These are phyloP conservation scores for Astragalus membranaceus DNA, from an alignment of 306 rosid species.

Conservation along the genomic window DNA sequence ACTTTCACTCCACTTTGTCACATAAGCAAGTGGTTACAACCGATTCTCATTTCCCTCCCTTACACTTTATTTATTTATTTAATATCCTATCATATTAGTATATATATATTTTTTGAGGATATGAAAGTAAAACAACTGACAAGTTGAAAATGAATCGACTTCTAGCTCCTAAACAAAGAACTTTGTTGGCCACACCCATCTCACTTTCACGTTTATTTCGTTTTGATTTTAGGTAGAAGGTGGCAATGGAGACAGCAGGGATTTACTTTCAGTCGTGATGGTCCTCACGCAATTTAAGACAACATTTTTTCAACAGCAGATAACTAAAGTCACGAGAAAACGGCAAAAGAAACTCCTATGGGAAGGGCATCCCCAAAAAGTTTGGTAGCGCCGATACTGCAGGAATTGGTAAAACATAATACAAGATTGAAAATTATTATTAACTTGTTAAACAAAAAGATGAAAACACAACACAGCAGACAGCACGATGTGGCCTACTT, in stretches of 20 bases:
- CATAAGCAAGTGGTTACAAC: too few relatives aligned
- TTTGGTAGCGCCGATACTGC: not conserved
- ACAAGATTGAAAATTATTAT: not conserved
- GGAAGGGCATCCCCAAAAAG: not conserved
- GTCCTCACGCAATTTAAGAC: not conserved
- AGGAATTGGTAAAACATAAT: not conserved
- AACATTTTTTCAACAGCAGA: not conserved
- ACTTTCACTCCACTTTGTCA: too few relatives aligned
- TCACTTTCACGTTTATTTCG: not conserved
- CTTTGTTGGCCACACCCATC: not conserved
- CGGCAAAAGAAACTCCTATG: not conserved
- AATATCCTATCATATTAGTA: too few relatives aligned
- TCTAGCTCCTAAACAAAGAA: not conserved
- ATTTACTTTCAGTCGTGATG: not conserved
- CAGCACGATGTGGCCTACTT: conserved; percentile 11
- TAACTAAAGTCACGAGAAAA: not conserved
- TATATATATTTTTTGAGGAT: too few relatives aligned
- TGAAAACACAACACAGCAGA: conserved; percentile 10
- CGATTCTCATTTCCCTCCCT: too few relatives aligned
- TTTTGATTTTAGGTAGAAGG: not conserved
- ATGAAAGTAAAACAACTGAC: not conserved
- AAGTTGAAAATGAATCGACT: not conserved
- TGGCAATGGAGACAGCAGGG: not conserved
- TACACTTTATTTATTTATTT: too few relatives aligned
- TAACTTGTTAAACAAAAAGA: not conserved